Evolutionary conservation across 2,329 filamentous ascomycete species (phyloP).

Genomic region (Didymella lethalis): DNA sequence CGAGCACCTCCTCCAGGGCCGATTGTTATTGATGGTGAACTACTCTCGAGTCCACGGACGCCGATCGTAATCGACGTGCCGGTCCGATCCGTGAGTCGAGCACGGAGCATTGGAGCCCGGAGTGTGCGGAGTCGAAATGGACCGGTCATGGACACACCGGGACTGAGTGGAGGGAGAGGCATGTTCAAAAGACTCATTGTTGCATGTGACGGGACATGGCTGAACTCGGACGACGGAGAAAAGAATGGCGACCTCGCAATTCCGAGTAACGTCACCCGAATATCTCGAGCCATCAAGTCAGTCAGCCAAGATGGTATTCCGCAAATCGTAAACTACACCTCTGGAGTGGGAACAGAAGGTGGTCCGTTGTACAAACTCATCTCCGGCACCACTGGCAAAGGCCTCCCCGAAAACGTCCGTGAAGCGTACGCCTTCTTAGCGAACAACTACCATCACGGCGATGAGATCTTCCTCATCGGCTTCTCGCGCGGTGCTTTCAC

Average conservation of each 20-base stretch:
- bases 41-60: conserved; percentile 29
- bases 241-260: conserved; percentile 55
- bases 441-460: conserved; percentile 62
- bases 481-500: conserved; percentile 59
- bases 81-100: conserved; percentile 37
- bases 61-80: conserved; percentile 42
- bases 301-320: conserved; percentile 58
- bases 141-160: conserved; percentile 40
- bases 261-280: conserved; percentile 60
- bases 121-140: conserved; percentile 20
- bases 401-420: conserved; percentile 57
- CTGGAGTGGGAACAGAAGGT: conserved; percentile 57
- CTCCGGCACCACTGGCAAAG: conserved; percentile 54
- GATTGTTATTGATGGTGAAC: conserved; percentile 34
- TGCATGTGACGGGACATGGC: conserved; percentile 57
- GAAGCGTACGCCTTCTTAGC: conserved; percentile 61
- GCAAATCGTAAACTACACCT: conserved; percentile 61
- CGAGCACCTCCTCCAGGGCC: conserved; percentile 32
- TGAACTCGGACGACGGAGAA: conserved; percentile 58
- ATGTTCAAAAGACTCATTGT: conserved; percentile 54
- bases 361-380: conserved; percentile 54
- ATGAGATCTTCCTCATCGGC: conserved; percentile 58
- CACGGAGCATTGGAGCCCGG: conserved; percentile 32
- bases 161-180: conserved; percentile 47
- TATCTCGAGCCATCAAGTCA: conserved; percentile 59